phyloP scores from a whole-genome alignment of 371 early-diverging fungal species.

The Mortierella sp. region DNA sequence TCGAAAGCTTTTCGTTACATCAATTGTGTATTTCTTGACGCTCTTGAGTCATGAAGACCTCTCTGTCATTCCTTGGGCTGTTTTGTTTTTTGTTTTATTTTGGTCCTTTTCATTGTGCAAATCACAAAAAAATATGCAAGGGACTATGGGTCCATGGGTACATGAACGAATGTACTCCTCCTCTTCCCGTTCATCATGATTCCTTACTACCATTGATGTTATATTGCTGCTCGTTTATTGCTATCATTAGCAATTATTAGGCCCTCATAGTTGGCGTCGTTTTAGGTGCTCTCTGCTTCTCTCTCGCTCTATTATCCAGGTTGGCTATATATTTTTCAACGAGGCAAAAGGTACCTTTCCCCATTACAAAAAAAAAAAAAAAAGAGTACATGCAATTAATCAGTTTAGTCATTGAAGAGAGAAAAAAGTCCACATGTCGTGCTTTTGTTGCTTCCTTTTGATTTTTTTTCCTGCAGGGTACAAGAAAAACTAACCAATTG shows the following conservation, averaged over 20 bases:
- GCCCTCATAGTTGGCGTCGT: neutral
- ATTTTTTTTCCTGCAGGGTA: conserved; percentile 2
- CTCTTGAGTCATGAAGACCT: neutral
- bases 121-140: neutral
- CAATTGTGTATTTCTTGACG: neutral
- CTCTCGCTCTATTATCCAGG: neutral
- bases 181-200: neutral
- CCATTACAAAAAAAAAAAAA: neutral
- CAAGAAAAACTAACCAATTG: neutral
- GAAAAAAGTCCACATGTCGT: conserved; percentile 3
- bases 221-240: neutral
- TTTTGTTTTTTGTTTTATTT: neutral
- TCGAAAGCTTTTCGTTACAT: no score
- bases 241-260: neutral
- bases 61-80: neutral
- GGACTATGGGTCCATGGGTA: neutral
- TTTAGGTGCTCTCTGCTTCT: neutral
- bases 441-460: neutral
- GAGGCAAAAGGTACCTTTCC: neutral
- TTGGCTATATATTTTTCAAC: neutral
- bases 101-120: no score
- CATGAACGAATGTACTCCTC: neutral
- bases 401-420: neutral
- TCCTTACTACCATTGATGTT: neutral
- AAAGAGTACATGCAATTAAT: neutral